Conservation (phyloP, 768 basidiomycete genomes). For the Collybiopsis luxurians region DNA sequence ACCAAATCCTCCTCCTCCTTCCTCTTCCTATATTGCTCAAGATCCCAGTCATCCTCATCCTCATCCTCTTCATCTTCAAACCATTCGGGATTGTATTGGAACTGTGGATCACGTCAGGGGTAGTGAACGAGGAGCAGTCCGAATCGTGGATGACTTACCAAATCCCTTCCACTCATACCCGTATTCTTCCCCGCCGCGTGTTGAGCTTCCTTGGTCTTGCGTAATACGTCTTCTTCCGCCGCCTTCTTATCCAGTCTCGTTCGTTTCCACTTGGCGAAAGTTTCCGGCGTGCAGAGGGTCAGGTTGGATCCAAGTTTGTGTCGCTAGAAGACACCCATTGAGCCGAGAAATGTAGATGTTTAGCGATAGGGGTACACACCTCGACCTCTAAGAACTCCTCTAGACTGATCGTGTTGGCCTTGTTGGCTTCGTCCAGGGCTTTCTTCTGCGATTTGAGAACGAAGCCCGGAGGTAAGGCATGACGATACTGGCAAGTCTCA, state of each 20-base stretch:
- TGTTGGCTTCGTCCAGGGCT: conserved; percentile 86
- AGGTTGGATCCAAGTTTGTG: conserved; percentile 90
- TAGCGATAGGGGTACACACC: too few relatives aligned
- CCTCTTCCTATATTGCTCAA: conserved; percentile 57
- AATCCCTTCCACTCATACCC: conserved; percentile 94
- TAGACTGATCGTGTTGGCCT: conserved; percentile 83
- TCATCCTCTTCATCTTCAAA: conserved; percentile 62
- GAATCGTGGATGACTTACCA: conserved; percentile 50
- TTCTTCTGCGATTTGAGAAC: conserved; percentile 94
- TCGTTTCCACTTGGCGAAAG: conserved; percentile 94
- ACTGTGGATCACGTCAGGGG: conserved; percentile 39
- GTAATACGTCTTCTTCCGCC: conserved; percentile 79
- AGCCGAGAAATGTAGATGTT: too few relatives aligned
- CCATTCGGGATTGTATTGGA: conserved; percentile 96
- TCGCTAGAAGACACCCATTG: too few relatives aligned
- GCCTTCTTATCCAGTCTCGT: conserved; percentile 93
- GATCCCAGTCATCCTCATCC: conserved; percentile 57
- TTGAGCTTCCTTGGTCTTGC: conserved; percentile 80
- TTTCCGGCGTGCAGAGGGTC: conserved; percentile 90
- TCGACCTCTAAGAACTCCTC: conserved; percentile 99
- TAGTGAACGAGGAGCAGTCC: neutral
- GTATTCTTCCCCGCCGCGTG: conserved; percentile 83
- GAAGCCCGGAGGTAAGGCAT: conserved; percentile 95
- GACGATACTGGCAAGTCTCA: conserved; percentile 87
- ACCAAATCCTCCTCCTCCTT: conserved; percentile 59